Base-by-base conservation (phyloP, 2,329 filamentous ascomycete genomes). In the Aspergillus chevalieri region DNA sequence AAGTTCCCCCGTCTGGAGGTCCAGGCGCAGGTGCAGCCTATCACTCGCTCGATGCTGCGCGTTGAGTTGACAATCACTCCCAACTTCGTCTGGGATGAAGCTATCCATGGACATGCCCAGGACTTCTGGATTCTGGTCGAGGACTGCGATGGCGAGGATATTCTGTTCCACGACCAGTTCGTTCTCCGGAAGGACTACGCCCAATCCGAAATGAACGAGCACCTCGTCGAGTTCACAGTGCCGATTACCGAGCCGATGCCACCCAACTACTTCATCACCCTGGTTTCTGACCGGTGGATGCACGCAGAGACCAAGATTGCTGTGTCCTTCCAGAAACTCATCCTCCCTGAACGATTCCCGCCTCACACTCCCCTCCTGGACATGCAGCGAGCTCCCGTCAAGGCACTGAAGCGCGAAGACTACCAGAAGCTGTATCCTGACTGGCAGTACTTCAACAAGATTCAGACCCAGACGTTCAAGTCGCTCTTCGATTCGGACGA, bases 41-140 rank as follows among this genome's bases (percentile, higher is more conserved):
- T 98, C 68, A 98, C 94, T 14, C 82, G 93, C 56, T 95, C 91
- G 7, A 86, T 98, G 84, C 78, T 98, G 15, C 84, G 89, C 43
- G 81, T 97, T 38, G 92, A 95, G 67, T 76, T 98, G 41, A 89
- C 86, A 12, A 91, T 98, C 54, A 90, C 88, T 2, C 93, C 93
- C 1, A 95, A 91, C 62, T 98, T 98, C 60, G 85, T 90, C 53
- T 98, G 93, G 93, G 92, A 98, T 57, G 89, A 93, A 55, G 78
- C 83, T 22, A 68, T 98, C 3, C 93, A 98, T 65, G 93, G 93
- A 2, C 79, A 79, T 28, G 87, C 91, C 0, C 91, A 98, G 71
- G 89, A 83, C 57, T 98, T 96, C 73, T 98, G 93, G 93, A 91
- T 98, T 54, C 72, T 98, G 49, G 91, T 95, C 3, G 94, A 98